A percentile compares a stretch with the other conserved stretches of the same genome.
Conservation (phyloP, 2,329 filamentous ascomycete species). For the Colletotrichum costaricense region DNA sequence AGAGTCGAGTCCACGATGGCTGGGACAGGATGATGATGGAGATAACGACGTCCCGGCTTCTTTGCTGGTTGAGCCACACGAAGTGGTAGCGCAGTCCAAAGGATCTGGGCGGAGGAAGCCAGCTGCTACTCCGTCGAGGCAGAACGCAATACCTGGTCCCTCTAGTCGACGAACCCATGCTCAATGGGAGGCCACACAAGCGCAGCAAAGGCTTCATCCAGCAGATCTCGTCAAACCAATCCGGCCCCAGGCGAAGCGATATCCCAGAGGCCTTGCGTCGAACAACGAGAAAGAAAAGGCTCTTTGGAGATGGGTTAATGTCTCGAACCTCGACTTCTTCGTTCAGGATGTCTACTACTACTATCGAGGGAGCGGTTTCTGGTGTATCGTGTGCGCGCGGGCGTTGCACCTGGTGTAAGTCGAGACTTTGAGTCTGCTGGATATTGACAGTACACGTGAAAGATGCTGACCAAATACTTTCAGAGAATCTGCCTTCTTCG, state of each 20-base stretch:
- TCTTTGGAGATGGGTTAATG: slow-evolving; percentile 93
- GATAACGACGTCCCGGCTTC: slow-evolving; percentile 74
- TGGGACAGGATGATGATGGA: slow-evolving; percentile 58
- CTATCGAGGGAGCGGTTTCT: slow-evolving; percentile 84
- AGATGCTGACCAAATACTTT: slow-evolving; percentile 22
- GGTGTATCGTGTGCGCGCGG: slow-evolving; percentile 82
- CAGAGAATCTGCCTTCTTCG: slow-evolving; percentile 84
- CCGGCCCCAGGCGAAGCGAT: slow-evolving; percentile 42
- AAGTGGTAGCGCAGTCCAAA: slow-evolving; percentile 2
- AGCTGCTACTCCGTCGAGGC: not conserved
- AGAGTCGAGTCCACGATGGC: slow-evolving; percentile 42
- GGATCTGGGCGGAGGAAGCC: not conserved
- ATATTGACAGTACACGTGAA: not conserved
- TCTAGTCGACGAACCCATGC: slow-evolving; percentile 56
- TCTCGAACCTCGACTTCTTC: slow-evolving; percentile 89
- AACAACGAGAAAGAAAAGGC: slow-evolving; percentile 75
- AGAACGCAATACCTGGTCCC: slow-evolving; percentile 50
- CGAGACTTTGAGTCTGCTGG: not conserved
- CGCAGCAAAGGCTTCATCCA: slow-evolving; percentile 62
- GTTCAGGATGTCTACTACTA: slow-evolving; percentile 88
- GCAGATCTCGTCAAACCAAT: slow-evolving; percentile 45
- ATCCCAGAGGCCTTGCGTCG: slow-evolving; percentile 42
- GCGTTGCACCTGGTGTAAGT: slow-evolving; percentile 78
- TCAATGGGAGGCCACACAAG: slow-evolving; percentile 66
- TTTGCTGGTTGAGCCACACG: slow-evolving; percentile 67